A percentile compares a stretch with the other conserved stretches of the same genome.
Conservation (phyloP, 257 asterid species). For the Voacanga thouarsii region DNA sequence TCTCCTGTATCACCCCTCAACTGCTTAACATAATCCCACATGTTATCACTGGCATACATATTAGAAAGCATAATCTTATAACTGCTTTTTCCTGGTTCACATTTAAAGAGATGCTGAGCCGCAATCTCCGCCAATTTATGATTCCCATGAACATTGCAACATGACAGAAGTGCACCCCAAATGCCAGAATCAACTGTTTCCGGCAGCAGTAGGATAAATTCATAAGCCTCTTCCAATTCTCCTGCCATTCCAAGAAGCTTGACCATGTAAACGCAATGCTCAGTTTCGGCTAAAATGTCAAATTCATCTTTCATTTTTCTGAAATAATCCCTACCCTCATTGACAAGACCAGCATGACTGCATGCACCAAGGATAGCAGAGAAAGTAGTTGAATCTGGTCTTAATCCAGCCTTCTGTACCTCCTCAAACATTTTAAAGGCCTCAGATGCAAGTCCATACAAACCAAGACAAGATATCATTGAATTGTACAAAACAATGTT, state of each 20-base stretch:
- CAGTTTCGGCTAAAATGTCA: conserved; percentile 45
- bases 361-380: conserved; percentile 68
- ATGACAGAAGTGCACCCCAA: conserved; percentile 82
- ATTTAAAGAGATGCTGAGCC: conserved; percentile 33
- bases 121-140: conserved; percentile 45
- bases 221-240: conserved; percentile 59
- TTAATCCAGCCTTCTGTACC: conserved; percentile 34
- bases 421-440: conserved; percentile 55
- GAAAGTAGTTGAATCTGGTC: conserved; percentile 72
- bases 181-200: conserved; percentile 52
- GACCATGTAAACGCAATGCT: conserved; percentile 73
- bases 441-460: conserved; percentile 53
- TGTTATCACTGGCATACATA: conserved; percentile 58
- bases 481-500: conserved; percentile 59
- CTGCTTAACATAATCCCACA: conserved; percentile 66
- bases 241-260: conserved; percentile 88
- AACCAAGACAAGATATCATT: conserved; percentile 56
- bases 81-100: conserved; percentile 28
- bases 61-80: conserved; percentile 71
- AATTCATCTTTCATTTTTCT: conserved; percentile 50
- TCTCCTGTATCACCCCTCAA: conserved; percentile 47
- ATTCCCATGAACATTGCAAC: conserved; percentile 51
- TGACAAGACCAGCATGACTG: conserved; percentile 71
- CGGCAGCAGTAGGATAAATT: conserved; percentile 37
- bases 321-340: conserved; percentile 46